A percentile compares a stretch with the other conserved stretches of the same genome.
These are phyloP conservation scores for Lachancea sp. DNA, from an alignment of 805 yeast species.

Conservation along the genomic window DNA sequence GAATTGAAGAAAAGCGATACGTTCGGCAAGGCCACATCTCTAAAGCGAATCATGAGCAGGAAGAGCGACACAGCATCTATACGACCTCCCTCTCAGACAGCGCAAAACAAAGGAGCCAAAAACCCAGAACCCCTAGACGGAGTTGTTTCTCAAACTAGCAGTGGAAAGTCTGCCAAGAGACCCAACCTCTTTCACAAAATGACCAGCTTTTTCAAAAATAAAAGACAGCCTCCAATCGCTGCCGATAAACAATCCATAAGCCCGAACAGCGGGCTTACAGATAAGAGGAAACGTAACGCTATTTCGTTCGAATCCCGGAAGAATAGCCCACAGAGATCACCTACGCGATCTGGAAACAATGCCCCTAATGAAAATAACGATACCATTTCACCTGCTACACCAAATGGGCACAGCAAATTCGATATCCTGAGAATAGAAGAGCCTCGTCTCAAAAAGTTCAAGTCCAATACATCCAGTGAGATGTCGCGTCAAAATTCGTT, in stretches of 20 bases:
- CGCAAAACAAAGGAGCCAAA: slow-evolving; percentile 3
- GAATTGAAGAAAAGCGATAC: not conserved
- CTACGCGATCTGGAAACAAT: not conserved
- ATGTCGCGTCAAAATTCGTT: slow-evolving; percentile 29
- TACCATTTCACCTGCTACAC: not conserved
- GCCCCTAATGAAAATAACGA: not conserved
- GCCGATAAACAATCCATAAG: not conserved
- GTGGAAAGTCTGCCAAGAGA: slow-evolving; percentile 1
- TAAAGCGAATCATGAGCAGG: slow-evolving; percentile 23
- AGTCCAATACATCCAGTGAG: slow-evolving; percentile 24
- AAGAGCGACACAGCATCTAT: slow-evolving; percentile 15
- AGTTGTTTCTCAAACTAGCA: not conserved
- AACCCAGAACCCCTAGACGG: not conserved
- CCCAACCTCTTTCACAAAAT: slow-evolving; percentile 9
- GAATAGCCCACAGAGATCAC: slow-evolving; percentile 6
- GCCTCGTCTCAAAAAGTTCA: slow-evolving; percentile 21
- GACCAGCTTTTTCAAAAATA: slow-evolving; percentile 9
- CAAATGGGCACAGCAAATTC: not conserved
- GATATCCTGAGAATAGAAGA: slow-evolving; percentile 1
- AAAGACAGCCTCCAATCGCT: slow-evolving; percentile 1
- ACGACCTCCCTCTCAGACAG: slow-evolving; percentile 11
- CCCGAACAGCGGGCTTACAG: not conserved
- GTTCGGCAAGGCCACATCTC: slow-evolving; percentile 12
- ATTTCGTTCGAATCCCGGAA: slow-evolving; percentile 8
- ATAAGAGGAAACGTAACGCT: slow-evolving; percentile 10